A percentile compares a stretch with the other conserved stretches of the same genome.
Evolutionary conservation across 768 basidiomycete species (phyloP).

Genomic region (Suillus placidus): DNA sequence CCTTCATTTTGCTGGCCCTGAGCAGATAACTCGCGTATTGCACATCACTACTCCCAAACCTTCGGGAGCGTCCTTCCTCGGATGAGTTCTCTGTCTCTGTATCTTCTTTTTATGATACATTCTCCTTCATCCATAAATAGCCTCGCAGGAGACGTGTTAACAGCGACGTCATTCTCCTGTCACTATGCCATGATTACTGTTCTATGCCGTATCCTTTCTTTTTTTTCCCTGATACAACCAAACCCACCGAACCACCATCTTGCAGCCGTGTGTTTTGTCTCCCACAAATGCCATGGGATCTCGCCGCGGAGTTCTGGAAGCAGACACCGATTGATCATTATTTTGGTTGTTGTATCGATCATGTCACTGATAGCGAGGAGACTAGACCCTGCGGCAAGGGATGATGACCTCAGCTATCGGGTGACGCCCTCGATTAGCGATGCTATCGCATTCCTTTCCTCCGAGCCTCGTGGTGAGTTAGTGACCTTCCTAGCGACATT

Average conservation of each 20-base stretch:
- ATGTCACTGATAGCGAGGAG: not conserved
- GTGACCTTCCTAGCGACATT: not conserved
- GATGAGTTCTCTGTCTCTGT: conserved; percentile 61
- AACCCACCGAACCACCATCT: too few relatives aligned
- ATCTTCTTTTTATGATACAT: conserved; percentile 69
- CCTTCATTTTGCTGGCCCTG: not conserved
- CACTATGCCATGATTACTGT: not conserved
- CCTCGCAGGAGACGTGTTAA: conserved; percentile 57
- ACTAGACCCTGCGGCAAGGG: not conserved
- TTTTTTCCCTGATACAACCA: too few relatives aligned
- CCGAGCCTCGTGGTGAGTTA: not conserved
- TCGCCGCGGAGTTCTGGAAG: not conserved
- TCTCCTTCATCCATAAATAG: conserved; percentile 55
- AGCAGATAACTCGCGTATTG: not conserved
- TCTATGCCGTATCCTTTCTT: too few relatives aligned
- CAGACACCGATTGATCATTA: not conserved
- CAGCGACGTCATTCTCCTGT: conserved; percentile 46
- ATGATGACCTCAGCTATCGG: not conserved
- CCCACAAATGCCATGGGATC: not conserved
- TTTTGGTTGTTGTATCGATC: not conserved
- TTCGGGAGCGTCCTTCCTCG: conserved; percentile 56
- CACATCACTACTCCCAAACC: conserved; percentile 39
- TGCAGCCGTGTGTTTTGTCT: too few relatives aligned
- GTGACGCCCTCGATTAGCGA: not conserved
- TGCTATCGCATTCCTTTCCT: not conserved